Conservation (phyloP, 352 stramenopile genomes). For the Phytopythium boreale region DNA sequence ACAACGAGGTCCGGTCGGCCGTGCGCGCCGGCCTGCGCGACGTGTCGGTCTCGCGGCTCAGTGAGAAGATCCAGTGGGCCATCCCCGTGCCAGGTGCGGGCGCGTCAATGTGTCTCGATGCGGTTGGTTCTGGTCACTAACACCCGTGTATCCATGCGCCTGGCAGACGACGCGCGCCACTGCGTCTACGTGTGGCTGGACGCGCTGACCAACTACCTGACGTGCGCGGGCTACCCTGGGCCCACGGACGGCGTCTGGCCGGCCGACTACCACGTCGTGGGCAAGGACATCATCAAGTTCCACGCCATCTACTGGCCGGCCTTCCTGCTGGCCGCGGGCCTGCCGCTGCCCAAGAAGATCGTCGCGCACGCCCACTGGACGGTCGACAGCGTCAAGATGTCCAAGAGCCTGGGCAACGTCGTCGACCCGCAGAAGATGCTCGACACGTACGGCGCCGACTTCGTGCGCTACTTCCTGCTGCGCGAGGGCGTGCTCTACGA, state of each 20-base stretch:
- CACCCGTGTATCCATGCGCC: not conserved
- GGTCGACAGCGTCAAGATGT: constrained; percentile 98
- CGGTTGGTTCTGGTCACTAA: not conserved
- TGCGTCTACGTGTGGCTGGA: constrained; percentile 99
- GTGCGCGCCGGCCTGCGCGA: constrained; percentile 92
- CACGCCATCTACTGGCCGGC: constrained; percentile 99
- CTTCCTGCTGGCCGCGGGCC: constrained; percentile 91
- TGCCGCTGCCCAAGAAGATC: constrained; percentile 92
- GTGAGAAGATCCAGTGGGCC: constrained; percentile 95
- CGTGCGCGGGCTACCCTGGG: constrained; percentile 90
- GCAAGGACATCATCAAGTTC: constrained; percentile 99
- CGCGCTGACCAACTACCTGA: constrained; percentile 98
- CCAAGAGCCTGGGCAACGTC: constrained; percentile 98
- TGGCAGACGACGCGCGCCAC: constrained; percentile 75
- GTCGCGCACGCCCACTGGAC: constrained; percentile 99
- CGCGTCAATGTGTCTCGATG: no score
- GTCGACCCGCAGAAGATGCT: constrained; percentile 94
- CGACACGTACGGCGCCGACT: constrained; percentile 91
- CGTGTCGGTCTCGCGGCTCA: constrained; percentile 95
- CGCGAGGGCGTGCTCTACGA: constrained; percentile 93
- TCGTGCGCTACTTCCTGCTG: constrained; percentile 92
- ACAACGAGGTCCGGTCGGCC: constrained; percentile 91
- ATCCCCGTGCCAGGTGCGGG: constrained; percentile 89
- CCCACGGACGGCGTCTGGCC: constrained; percentile 49
- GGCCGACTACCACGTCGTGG: constrained; percentile 91